These are phyloP conservation scores for Trypanosoma mega DNA, from an alignment of 208 protist genomes.

Conservation along the genomic window DNA sequence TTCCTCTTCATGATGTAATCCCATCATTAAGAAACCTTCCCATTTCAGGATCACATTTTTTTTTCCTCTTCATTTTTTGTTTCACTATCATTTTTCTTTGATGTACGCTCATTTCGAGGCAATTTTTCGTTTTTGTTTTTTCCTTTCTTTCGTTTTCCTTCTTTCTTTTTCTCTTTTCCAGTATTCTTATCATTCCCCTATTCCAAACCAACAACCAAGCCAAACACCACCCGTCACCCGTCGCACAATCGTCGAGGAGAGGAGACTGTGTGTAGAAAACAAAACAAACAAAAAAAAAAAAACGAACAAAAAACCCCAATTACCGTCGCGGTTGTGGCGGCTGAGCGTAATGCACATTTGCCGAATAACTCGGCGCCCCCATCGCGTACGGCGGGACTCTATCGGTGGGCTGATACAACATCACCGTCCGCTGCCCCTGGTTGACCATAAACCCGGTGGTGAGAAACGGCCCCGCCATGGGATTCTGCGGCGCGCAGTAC, in stretches of 20 bases:
- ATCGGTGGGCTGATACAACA: conserved; percentile 28
- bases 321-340: conserved; percentile 39
- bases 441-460: conserved; percentile 21
- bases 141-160: background rate
- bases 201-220: background rate
- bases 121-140: background rate
- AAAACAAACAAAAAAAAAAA: too few relatives aligned
- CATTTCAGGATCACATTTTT: background rate
- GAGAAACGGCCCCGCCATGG: conserved; percentile 25
- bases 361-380: conserved; percentile 17
- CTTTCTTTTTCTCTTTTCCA: conserved; percentile 7
- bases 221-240: background rate
- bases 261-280: too few relatives aligned
- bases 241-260: background rate
- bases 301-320: too few relatives aligned
- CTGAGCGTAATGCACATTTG: conserved; percentile 54
- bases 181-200: background rate
- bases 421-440: conserved; percentile 27
- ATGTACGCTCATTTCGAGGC: background rate
- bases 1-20: too few relatives aligned
- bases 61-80: conserved; percentile 10
- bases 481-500: conserved; percentile 18
- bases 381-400: conserved; percentile 23
- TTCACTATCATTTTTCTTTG: conserved; percentile 11
- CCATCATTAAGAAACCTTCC: too few relatives aligned